These are phyloP conservation scores for Gillenia trifoliata DNA, from an alignment of 306 rosid species.

Conservation along the genomic window DNA sequence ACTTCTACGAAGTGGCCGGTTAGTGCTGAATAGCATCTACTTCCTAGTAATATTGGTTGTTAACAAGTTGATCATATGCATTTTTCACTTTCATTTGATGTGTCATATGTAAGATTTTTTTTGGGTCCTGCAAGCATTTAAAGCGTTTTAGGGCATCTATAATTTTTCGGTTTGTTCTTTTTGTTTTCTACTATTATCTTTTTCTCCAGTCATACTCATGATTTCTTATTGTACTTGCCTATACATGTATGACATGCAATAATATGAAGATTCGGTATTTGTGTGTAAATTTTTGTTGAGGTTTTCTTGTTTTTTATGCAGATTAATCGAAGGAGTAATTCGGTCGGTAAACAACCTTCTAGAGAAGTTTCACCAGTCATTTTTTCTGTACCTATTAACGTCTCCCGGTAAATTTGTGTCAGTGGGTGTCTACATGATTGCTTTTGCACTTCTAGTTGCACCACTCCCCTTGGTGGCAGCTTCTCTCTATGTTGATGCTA, in stretches of 20 bases:
- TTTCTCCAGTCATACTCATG: neutral
- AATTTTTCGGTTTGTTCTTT: neutral
- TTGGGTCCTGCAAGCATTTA: neutral
- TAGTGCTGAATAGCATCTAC: constrained; percentile 11
- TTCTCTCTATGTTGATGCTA: constrained; percentile 54
- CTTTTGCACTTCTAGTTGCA: constrained; percentile 80
- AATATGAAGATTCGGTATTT: neutral
- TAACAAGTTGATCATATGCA: no score
- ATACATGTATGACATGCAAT: neutral
- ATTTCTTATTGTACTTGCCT: neutral
- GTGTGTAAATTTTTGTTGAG: constrained; percentile 16
- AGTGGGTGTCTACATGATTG: constrained; percentile 92
- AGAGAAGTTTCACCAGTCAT: constrained; percentile 94
- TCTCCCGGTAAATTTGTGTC: constrained; percentile 89
- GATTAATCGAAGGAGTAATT: constrained; percentile 87
- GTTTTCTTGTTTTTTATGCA: constrained; percentile 34
- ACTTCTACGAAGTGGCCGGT: constrained; percentile 80
- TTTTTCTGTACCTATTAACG: constrained; percentile 77
- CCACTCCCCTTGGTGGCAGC: constrained; percentile 91
- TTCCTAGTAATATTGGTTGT: no score
- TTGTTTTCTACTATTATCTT: neutral
- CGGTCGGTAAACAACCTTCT: constrained; percentile 93
- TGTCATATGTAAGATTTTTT: neutral
- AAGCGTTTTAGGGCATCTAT: neutral
- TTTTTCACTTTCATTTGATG: neutral